A percentile compares a stretch with the other conserved stretches of the same genome.
phyloP scores from a whole-genome alignment of 2,329 filamentous ascomycete species.

The Chalara sp. region DNA sequence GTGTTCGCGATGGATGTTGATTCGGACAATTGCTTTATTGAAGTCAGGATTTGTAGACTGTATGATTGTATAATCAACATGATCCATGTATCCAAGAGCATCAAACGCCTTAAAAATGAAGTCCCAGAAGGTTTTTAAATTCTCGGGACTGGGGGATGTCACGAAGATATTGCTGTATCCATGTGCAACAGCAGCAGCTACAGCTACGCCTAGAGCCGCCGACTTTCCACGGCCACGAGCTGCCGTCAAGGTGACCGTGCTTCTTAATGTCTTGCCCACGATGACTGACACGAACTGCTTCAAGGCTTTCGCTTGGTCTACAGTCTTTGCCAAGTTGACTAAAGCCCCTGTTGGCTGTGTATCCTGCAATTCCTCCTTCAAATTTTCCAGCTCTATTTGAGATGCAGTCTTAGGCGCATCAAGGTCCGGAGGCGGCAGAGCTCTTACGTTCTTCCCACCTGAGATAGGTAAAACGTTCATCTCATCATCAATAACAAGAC shows the following conservation, averaged over 20 bases:
- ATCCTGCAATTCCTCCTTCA: slow-evolving; percentile 83
- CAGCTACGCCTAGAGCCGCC: slow-evolving; percentile 86
- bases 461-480: slow-evolving; percentile 96
- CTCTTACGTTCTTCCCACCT: slow-evolving; percentile 82
- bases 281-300: slow-evolving; percentile 95
- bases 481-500: slow-evolving; percentile 94
- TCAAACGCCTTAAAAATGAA: slow-evolving; percentile 99
- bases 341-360: slow-evolving; percentile 81
- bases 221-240: slow-evolving; percentile 95
- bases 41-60: slow-evolving; percentile 98
- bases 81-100: slow-evolving; percentile 85
- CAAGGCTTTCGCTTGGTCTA: slow-evolving; percentile 95
- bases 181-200: slow-evolving; percentile 89
- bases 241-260: slow-evolving; percentile 88
- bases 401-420: slow-evolving; percentile 67
- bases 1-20: slow-evolving; percentile 92
- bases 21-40: slow-evolving; percentile 96
- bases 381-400: slow-evolving; percentile 69
- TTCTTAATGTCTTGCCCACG: slow-evolving; percentile 88
- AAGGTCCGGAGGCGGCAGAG: slow-evolving; percentile 67
- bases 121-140: slow-evolving; percentile 96
- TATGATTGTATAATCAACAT: slow-evolving; percentile 95
- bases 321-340: slow-evolving; percentile 77
- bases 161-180: slow-evolving; percentile 99
- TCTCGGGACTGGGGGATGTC: slow-evolving; percentile 94